phyloP scores from a whole-genome alignment of 176 grass and related monocot species.

The Chrysopogon serrulatus region DNA sequence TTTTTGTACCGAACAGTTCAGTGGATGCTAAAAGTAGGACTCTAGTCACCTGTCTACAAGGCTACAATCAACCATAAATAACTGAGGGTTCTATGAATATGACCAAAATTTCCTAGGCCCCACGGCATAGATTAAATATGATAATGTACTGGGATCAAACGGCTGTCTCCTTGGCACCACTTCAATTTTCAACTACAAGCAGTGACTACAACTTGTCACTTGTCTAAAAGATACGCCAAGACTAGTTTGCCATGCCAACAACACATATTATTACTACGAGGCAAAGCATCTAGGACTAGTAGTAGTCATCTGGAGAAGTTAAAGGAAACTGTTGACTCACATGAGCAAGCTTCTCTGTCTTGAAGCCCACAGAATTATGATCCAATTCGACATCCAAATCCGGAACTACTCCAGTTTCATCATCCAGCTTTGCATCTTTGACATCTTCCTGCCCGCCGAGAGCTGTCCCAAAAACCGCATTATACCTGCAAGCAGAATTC shows the following conservation, averaged over 20 bases:
- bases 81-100: neutral
- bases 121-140: conserved; percentile 4
- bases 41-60: neutral
- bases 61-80: conserved; percentile 10
- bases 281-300: neutral
- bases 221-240: conserved; percentile 8
- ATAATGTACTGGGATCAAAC: conserved; percentile 25
- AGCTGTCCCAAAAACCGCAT: conserved; percentile 69
- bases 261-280: neutral
- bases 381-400: conserved; percentile 36
- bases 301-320: neutral
- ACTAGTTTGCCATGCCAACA: conserved; percentile 10
- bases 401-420: conserved; percentile 26
- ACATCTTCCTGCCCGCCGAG: conserved; percentile 37
- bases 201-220: conserved; percentile 9
- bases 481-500: conserved; percentile 61
- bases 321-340: conserved; percentile 64
- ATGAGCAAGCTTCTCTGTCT: conserved; percentile 52
- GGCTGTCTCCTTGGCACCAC: conserved; percentile 9
- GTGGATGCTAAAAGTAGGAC: neutral
- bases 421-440: conserved; percentile 37
- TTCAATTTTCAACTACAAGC: neutral
- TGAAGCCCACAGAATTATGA: conserved; percentile 42
- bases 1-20: neutral
- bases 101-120: conserved; percentile 15